These are phyloP conservation scores for Stentor roeselii DNA, from an alignment of 73 alveolate species.

Conservation along the genomic window DNA sequence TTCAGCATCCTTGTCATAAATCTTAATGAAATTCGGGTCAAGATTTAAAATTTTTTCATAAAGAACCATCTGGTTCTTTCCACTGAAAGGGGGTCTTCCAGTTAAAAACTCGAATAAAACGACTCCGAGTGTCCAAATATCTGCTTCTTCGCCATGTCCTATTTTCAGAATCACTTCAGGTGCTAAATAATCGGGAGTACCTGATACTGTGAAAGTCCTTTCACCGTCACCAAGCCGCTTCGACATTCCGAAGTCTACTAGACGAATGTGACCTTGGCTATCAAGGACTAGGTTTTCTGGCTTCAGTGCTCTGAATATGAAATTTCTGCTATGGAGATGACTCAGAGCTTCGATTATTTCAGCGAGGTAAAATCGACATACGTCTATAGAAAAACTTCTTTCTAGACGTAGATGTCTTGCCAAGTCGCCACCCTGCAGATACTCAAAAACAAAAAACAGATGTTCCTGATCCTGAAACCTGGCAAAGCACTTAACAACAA, in stretches of 20 bases:
- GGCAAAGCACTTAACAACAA: conserved; percentile 84
- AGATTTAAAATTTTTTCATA: background rate
- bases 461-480: conserved; percentile 92
- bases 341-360: conserved; percentile 69
- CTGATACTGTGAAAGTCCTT: conserved; percentile 22
- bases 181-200: conserved; percentile 33
- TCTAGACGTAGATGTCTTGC: conserved; percentile 76
- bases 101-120: conserved; percentile 20
- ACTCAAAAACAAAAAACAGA: conserved; percentile 85
- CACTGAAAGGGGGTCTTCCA: conserved; percentile 27
- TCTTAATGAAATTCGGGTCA: background rate
- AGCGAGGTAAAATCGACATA: conserved; percentile 64
- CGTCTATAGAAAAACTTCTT: conserved; percentile 65
- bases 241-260: conserved; percentile 27
- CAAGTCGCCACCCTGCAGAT: conserved; percentile 97
- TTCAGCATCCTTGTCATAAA: background rate
- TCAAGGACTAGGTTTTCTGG: conserved; percentile 53
- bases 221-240: conserved; percentile 37
- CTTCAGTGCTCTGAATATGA: conserved; percentile 75
- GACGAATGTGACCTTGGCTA: conserved; percentile 1
- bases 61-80: background rate
- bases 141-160: background rate
- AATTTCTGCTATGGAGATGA: conserved; percentile 68
- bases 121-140: conserved; percentile 25
- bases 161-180: conserved; percentile 20